Evolutionary conservation across 768 basidiomycete species (phyloP).

Genomic region (Amanita inopinata): DNA sequence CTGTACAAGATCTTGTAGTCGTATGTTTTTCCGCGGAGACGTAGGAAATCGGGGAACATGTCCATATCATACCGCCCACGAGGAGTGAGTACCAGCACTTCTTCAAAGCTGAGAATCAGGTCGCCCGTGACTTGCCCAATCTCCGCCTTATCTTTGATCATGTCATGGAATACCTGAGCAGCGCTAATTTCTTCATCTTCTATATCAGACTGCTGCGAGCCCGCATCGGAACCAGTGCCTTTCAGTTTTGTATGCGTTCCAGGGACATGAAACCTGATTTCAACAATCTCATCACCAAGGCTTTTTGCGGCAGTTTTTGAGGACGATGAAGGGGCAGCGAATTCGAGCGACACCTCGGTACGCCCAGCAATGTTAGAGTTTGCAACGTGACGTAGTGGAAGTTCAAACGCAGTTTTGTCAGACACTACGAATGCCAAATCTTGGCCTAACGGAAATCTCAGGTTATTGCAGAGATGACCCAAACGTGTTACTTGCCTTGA

Average conservation of each 20-base stretch:
- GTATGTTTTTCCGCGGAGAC: slow-evolving; percentile 96
- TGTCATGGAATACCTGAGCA: slow-evolving; percentile 94
- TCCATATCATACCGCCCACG: slow-evolving; percentile 97
- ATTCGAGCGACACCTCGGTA: slow-evolving; percentile 98
- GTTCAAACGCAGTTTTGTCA: slow-evolving; percentile 80
- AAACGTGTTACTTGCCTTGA: slow-evolving; percentile 50
- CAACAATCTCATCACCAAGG: slow-evolving; percentile 79
- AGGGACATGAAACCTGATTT: slow-evolving; percentile 95
- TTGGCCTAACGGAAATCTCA: slow-evolving; percentile 43
- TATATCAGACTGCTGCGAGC: slow-evolving; percentile 63
- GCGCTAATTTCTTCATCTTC: slow-evolving; percentile 80
- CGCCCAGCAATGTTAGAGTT: slow-evolving; percentile 98
- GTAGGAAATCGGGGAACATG: slow-evolving; percentile 91
- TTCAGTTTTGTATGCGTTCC: slow-evolving; percentile 54
- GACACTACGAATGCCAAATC: slow-evolving; percentile 89
- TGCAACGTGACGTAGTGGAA: slow-evolving; percentile 78
- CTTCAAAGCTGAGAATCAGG: slow-evolving; percentile 89
- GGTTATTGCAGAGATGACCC: slow-evolving; percentile 2
- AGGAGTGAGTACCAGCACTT: slow-evolving; percentile 90
- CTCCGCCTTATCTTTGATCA: slow-evolving; percentile 92
- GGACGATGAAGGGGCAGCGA: slow-evolving; percentile 41
- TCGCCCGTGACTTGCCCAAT: slow-evolving; percentile 89
- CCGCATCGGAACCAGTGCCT: slow-evolving; percentile 58
- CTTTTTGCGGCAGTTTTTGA: slow-evolving; percentile 29
- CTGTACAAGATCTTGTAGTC: slow-evolving; percentile 95